Evolutionary conservation across 129 eudicot genomes (phyloP), one percentile per base, ranked within the genome.

Genomic region (Artemisia tridentata): DNA sequence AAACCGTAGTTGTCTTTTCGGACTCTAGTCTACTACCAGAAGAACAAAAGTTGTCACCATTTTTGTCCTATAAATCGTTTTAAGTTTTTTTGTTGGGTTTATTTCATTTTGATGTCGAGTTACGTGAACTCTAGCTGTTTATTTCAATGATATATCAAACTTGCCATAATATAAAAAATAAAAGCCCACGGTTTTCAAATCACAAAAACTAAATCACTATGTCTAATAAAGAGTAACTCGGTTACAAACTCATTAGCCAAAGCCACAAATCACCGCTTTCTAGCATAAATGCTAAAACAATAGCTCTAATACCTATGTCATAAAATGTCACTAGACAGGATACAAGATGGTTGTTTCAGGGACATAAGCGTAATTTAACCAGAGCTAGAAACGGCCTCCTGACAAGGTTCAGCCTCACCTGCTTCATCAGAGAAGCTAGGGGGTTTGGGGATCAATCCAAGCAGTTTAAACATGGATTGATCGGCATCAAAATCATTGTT

Each of bases 401-500:
- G 75, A 55, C 80, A 49, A 48, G 69, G 68, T 72, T 83, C 88
- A 5, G 55, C 65, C 74, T 86, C 88, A 25, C 31, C 47, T 16
- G 72, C 81, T 38, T 74, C 81, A 18, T 86, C 80, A 3, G 88
- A 79, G 65, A 95, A 86, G 18, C 74, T 80, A 11, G 99, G 91
- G 53, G 97, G 85, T 79, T 95, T 95, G 0, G 99, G 99, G 63
- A 82, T 75, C 25, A 95, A 88, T 53, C 97, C 99, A 53, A 95
- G 96, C 46, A 90, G 73, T 75, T 95, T 86, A 83, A 95, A 95
- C 99, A 95, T 95, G 21, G 59, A 67, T 69, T 90, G 99, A 38
- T 95, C 99, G 25, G 96, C 88, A 72, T 90, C 95, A 73, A 81
- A 95, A 71, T 95, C 97, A 34, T 95, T 95, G 81, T 95, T 95